A percentile compares a stretch with the other conserved stretches of the same genome.
Evolutionary conservation across 345 rosid species (phyloP).

Genomic region (Eutrema yunnanense): DNA sequence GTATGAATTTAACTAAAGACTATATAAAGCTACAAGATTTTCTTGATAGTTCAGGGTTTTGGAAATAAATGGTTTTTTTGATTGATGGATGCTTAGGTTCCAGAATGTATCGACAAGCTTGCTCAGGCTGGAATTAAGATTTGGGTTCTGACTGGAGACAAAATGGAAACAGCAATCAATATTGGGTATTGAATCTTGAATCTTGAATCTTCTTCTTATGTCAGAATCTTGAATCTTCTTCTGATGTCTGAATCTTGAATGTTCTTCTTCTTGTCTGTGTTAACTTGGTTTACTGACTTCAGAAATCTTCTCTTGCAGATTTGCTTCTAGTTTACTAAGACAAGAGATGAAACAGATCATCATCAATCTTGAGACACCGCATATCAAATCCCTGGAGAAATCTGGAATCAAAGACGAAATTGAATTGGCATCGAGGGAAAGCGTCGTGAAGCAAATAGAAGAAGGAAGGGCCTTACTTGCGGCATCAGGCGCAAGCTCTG

Average conservation of each 20-base stretch:
- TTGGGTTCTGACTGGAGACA: slow-evolving; percentile 98
- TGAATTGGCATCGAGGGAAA: slow-evolving; percentile 66
- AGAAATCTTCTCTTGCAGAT: slow-evolving; percentile 44
- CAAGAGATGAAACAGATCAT: slow-evolving; percentile 91
- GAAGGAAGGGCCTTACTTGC: slow-evolving; percentile 48
- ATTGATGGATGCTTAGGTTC: slow-evolving; percentile 49
- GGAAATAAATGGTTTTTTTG: neutral
- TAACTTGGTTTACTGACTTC: slow-evolving; percentile 23
- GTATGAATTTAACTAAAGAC: slow-evolving; percentile 32
- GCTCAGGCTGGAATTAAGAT: slow-evolving; percentile 97
- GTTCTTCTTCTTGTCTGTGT: neutral
- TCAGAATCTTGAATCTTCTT: too few relatives aligned
- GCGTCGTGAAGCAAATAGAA: slow-evolving; percentile 54
- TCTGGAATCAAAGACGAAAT: slow-evolving; percentile 54
- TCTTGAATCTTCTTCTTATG: neutral
- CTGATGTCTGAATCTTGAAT: neutral
- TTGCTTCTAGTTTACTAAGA: slow-evolving; percentile 87
- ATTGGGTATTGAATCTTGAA: slow-evolving; percentile 67
- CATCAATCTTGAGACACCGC: slow-evolving; percentile 66
- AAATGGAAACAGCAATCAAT: slow-evolving; percentile 98
- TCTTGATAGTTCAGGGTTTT: neutral
- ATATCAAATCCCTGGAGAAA: slow-evolving; percentile 62
- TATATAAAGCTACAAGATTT: neutral
- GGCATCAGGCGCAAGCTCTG: slow-evolving; percentile 44
- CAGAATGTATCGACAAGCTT: slow-evolving; percentile 93